Evolutionary conservation across 75 land plant species (phyloP).

Genomic region (Isoetes taiwanensis): DNA sequence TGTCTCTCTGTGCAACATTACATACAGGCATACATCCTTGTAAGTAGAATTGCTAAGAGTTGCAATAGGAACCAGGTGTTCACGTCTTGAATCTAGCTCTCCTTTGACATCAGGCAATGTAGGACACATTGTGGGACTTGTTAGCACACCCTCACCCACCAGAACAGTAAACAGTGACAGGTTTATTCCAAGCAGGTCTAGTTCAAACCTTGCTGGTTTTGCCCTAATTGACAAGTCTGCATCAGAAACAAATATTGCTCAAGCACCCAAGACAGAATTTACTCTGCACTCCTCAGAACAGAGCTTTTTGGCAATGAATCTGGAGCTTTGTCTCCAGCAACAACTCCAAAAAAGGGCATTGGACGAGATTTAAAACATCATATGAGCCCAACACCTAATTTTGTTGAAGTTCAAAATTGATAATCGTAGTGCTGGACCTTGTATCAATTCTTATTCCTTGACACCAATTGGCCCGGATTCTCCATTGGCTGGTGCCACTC

Average conservation of each 20-base stretch:
- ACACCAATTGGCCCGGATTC: too few species aligned
- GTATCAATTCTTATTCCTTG: too few species aligned
- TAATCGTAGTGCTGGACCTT: too few species aligned
- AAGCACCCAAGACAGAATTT: background rate
- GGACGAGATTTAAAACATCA: too few species aligned
- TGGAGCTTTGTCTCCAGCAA: too few species aligned
- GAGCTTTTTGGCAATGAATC: constrained; percentile 4
- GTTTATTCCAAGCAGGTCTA: constrained; percentile 4
- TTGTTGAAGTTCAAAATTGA: too few species aligned
- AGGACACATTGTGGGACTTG: background rate
- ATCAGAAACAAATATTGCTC: background rate
- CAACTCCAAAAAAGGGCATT: too few species aligned
- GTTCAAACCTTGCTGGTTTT: constrained; percentile 1
- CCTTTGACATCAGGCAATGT: background rate
- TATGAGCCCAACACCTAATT: too few species aligned
- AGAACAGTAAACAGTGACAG: background rate
- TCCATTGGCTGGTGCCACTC: too few species aligned
- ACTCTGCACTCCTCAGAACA: constrained; percentile 1
- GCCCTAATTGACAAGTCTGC: background rate
- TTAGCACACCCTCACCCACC: background rate
- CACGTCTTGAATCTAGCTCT: background rate
- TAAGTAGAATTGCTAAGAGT: background rate
- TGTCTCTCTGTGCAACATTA: too few species aligned
- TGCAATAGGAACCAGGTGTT: background rate
- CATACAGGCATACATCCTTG: too few species aligned